Base-by-base conservation (phyloP, 768 basidiomycete species). In the Amanita jacksonii region DNA sequence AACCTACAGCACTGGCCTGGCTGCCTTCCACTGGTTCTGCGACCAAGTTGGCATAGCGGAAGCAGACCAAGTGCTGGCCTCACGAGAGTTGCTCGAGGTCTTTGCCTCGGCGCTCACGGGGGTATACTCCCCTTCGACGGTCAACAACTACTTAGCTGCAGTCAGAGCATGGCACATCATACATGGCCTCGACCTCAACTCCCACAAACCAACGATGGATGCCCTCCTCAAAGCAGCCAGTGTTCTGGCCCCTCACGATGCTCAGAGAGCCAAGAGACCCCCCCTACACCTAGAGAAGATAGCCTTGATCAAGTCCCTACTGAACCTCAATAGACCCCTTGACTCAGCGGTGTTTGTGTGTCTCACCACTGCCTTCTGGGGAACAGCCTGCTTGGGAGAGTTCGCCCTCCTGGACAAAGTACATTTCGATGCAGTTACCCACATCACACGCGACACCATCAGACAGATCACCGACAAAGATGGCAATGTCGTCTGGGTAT, bases 131-230 rank as follows among this genome's bases (percentile, higher is more conserved):
- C 57, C 54, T 0, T 47, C 40, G 9, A 57, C 67, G 0, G 48
- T 74, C 0, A 30, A 38, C 1, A 72, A 71, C 52, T 70, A 67
- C 43, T n/a, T 70, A 0, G 0, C 64, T n/a, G n/a, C n/a, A n/a
- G n/a, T n/a, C n/a, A n/a, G n/a, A n/a, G n/a, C n/a, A n/a, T n/a
- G n/a, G n/a, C n/a, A n/a, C n/a, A n/a, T n/a, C n/a, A n/a, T n/a
- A n/a, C n/a, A n/a, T n/a, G n/a, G n/a, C n/a, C n/a, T n/a, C n/a
- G n/a, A n/a, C n/a, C n/a, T n/a, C n/a, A n/a, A n/a, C n/a, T n/a
- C n/a, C n/a, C n/a, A n/a, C n/a, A n/a, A n/a, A n/a, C n/a, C n/a
- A n/a, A n/a, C n/a, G n/a, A n/a, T n/a, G n/a, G n/a, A n/a, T n/a
- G n/a, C n/a, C n/a, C n/a, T n/a, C n/a, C n/a, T n/a, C n/a, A n/a